phyloP scores from a whole-genome alignment of 768 basidiomycete species.

The Tylopilus sp. region DNA sequence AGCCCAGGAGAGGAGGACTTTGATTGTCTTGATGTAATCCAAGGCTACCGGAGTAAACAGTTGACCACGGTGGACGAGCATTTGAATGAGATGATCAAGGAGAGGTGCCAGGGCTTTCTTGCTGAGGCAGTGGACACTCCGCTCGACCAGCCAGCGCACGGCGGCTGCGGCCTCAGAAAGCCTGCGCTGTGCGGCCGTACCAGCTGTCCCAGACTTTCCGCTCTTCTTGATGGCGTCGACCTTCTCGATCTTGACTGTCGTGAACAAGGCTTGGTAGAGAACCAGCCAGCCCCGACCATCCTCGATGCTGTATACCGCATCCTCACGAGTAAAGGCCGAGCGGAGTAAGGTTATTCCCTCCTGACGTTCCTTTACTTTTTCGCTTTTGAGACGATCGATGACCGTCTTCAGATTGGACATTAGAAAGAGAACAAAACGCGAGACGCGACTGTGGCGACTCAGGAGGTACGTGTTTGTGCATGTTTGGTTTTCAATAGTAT shows the following conservation, averaged over 20 bases:
- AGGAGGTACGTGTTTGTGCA: conserved; percentile 20
- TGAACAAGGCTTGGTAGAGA: conserved; percentile 73
- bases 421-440: conserved; percentile 2
- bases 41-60: conserved; percentile 65
- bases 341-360: conserved; percentile 56
- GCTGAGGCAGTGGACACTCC: conserved; percentile 53
- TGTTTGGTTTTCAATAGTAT: conserved; percentile 30
- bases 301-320: conserved; percentile 39
- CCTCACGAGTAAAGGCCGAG: conserved; percentile 47
- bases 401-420: conserved; percentile 47
- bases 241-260: conserved; percentile 61
- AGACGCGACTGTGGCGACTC: conserved; percentile 17
- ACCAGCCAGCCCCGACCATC: conserved; percentile 53
- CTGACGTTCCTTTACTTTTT: conserved; percentile 68
- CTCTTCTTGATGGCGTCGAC: conserved; percentile 40
- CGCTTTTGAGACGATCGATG: conserved; percentile 51
- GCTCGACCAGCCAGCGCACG: conserved; percentile 73
- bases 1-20: conserved; percentile 55
- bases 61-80: conserved; percentile 49
- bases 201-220: conserved; percentile 37
- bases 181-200: conserved; percentile 52
- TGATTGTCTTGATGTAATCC: conserved; percentile 79
- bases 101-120: conserved; percentile 53
- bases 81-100: conserved; percentile 61
- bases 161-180: conserved; percentile 63